Evolutionary conservation across 169 alveolate genomes (phyloP).

Genomic region (Cryptosporidium viatorum): DNA sequence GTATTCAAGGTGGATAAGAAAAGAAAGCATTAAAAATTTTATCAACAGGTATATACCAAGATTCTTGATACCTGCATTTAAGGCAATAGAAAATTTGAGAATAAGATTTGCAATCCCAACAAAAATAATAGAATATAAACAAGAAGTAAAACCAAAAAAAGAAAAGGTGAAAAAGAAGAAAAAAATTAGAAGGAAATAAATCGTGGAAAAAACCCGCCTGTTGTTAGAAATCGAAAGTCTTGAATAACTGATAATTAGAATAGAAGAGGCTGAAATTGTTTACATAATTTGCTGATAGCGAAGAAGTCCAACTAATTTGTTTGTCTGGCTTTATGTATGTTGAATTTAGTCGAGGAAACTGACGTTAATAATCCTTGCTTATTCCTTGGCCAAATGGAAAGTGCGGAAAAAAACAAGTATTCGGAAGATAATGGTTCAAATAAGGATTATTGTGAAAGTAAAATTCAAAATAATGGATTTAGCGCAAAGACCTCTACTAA

Average conservation of each 20-base stretch:
- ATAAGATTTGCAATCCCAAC: slow-evolving; percentile 63
- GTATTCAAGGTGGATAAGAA: slow-evolving; percentile 57
- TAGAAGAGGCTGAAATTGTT: neutral
- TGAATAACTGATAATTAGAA: neutral
- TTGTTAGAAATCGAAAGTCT: neutral
- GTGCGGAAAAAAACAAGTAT: neutral
- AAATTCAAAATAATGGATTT: neutral
- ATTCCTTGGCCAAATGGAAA: neutral
- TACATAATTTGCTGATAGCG: neutral
- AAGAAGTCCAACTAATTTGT: slow-evolving; percentile 4
- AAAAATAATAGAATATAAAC: neutral
- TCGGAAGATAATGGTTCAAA: neutral
- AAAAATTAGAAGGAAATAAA: neutral
- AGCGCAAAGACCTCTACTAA: neutral
- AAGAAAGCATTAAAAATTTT: slow-evolving; percentile 12
- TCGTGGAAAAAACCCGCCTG: slow-evolving; percentile 1
- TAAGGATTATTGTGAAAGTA: neutral
- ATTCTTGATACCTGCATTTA: slow-evolving; percentile 55
- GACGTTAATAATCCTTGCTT: neutral
- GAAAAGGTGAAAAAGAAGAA: neutral
- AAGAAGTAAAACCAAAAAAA: neutral
- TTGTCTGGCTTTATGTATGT: slow-evolving; percentile 19
- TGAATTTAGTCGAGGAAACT: neutral
- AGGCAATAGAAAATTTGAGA: slow-evolving; percentile 40
- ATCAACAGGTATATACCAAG: slow-evolving; percentile 60